phyloP scores from a whole-genome alignment of 495 filamentous ascomycete genomes.

The Lophiotrema nucula region DNA sequence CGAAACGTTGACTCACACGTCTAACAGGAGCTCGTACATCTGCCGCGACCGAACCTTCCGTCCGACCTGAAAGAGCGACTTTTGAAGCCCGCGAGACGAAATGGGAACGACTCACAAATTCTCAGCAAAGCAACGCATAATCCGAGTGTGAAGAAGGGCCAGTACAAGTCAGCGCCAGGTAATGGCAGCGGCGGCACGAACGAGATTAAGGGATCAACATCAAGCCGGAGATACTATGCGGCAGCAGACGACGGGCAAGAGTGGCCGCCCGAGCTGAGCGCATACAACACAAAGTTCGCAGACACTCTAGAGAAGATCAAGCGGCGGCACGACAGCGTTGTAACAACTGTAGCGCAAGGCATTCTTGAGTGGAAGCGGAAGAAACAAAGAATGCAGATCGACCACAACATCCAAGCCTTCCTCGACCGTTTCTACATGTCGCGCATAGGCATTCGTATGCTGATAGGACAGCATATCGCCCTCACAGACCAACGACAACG shows the following conservation, averaged over 20 bases:
- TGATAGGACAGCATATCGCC: slow-evolving; percentile 97
- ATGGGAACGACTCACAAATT: slow-evolving; percentile 60
- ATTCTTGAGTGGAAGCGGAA: slow-evolving; percentile 97
- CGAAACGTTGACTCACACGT: slow-evolving; percentile 8
- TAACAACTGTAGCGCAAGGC: slow-evolving; percentile 89
- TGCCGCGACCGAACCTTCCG: slow-evolving; percentile 72
- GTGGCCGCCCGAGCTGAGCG: slow-evolving; percentile 92
- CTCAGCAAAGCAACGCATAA: slow-evolving; percentile 83
- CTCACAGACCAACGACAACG: slow-evolving; percentile 87
- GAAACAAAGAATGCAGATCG: slow-evolving; percentile 96
- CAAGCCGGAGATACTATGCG: slow-evolving; percentile 78
- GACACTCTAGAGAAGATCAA: slow-evolving; percentile 88
- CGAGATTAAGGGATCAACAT: slow-evolving; percentile 33
- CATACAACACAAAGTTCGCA: slow-evolving; percentile 89
- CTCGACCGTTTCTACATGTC: slow-evolving; percentile 99
- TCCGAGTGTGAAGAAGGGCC: slow-evolving; percentile 81
- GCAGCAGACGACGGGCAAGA: slow-evolving; percentile 82
- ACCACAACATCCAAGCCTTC: slow-evolving; percentile 92
- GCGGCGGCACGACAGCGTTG: slow-evolving; percentile 91
- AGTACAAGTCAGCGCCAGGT: slow-evolving; percentile 74
- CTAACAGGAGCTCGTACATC: slow-evolving; percentile 78
- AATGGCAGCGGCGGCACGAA: slow-evolving; percentile 48
- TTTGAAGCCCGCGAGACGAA: slow-evolving; percentile 65
- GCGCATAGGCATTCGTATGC: slow-evolving; percentile 98
- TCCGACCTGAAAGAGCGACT: slow-evolving; percentile 77